phyloP scores from a whole-genome alignment of 805 yeast genomes.

The Metschnikowia vanudenii region DNA sequence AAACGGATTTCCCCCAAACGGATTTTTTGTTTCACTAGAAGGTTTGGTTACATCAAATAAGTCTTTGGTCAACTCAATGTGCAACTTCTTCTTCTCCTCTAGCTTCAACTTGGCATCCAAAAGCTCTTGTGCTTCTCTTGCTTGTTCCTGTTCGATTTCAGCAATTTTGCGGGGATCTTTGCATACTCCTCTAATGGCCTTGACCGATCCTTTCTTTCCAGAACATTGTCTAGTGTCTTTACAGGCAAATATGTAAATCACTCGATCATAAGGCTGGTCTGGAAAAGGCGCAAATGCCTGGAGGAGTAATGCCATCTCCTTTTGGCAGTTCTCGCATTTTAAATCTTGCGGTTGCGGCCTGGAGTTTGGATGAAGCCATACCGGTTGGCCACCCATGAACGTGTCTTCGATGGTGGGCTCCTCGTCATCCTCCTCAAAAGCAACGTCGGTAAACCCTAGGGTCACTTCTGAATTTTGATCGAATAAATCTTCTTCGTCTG shows the following conservation, averaged over 20 bases:
- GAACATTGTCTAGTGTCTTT: conserved; percentile 54
- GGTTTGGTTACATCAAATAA: conserved; percentile 28
- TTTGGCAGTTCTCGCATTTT: conserved; percentile 64
- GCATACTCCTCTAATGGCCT: conserved; percentile 73
- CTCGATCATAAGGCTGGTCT: conserved; percentile 71
- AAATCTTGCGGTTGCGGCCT: conserved; percentile 53
- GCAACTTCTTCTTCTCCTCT: conserved; percentile 43
- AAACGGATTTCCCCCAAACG: conserved; percentile 45
- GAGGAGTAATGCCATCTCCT: conserved; percentile 60
- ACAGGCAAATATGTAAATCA: conserved; percentile 79
- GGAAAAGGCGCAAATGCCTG: conserved; percentile 84
- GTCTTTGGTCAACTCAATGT: conserved; percentile 41
- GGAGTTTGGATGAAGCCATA: conserved; percentile 65
- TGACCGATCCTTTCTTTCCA: conserved; percentile 64
- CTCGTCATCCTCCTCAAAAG: conserved; percentile 42
- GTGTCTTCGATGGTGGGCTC: conserved; percentile 56
- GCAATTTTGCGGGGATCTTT: conserved; percentile 54
- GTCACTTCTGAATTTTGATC: conserved; percentile 42
- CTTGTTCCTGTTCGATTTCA: conserved; percentile 36
- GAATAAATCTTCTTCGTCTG: conserved; percentile 46
- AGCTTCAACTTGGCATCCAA: conserved; percentile 41
- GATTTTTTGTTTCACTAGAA: conserved; percentile 21
- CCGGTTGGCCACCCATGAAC: conserved; percentile 70
- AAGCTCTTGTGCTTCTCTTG: conserved; percentile 28
- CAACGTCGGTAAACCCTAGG: conserved; percentile 65